Base-by-base conservation (phyloP, 2,329 filamentous ascomycete species). In the Colletotrichum sp. region DNA sequence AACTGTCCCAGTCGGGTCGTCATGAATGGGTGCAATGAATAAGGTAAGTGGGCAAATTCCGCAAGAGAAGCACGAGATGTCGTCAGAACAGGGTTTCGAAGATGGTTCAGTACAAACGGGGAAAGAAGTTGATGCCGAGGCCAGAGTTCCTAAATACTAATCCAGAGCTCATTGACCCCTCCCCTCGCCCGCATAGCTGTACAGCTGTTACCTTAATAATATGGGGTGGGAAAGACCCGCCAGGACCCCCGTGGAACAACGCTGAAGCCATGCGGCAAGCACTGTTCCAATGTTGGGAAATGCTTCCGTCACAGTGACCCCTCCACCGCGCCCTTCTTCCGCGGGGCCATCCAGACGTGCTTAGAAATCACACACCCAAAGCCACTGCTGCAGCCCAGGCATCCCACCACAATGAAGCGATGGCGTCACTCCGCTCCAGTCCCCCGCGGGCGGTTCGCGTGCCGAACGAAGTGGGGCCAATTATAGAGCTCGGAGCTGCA, bases 291-390 rank as follows among this genome's bases (percentile, higher is more conserved):
- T 18, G 26, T 21, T 49, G 63, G 67, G 21, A 44, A 71, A 60
- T 75, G 34, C 67, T 71, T 71, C 72, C 68, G 72, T 71, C 72
- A 71, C 59, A 66, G 60, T 36, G 72, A 71, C 68, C 68, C 72
- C 68, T 62, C 72, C 68, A 26, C 62, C 30, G n/a, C 39, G 16
- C 26, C 62, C 21, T 32, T 32, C 24, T 26, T 34, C 57, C 59
- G 63, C 39, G 57, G 70, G 71, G 57, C 39, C 28, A 28, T 62
- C 49, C 30, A 32, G 24, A 21, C n/a, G 18, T 74, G 75, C 75
- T 76, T 76, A 76, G 65, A 69, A 74, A 76, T 76, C 75, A 68
- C 24, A 52, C 44, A 52, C 7, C 24, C 34, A 21, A 34, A 21
- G 30, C 28, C 18, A 24, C 30, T 59, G 21, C 30, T 59, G 21